phyloP scores from a whole-genome alignment of 2,329 filamentous ascomycete species.

The Aschersonia sp. region DNA sequence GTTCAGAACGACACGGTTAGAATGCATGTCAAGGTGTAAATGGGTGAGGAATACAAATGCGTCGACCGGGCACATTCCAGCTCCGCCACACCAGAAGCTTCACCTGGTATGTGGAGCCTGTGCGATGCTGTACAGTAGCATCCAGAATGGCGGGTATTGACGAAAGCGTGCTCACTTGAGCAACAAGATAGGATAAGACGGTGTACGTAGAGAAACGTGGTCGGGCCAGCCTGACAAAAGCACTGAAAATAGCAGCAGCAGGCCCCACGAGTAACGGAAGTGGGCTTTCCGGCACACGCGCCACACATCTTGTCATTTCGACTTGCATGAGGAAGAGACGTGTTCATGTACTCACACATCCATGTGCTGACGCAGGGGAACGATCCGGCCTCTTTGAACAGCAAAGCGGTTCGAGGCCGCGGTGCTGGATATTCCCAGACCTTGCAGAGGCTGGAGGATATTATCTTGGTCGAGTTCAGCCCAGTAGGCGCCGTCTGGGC shows the following conservation, averaged over 20 bases:
- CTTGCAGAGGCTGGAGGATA: conserved; percentile 14
- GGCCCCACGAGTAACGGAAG: neutral
- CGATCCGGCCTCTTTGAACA: conserved; percentile 17
- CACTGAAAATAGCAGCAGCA: too few relatives aligned
- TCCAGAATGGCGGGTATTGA: neutral
- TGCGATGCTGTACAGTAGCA: neutral
- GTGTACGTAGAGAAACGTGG: neutral
- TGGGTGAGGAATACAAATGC: neutral
- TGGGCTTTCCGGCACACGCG: neutral
- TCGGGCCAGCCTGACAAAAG: too few relatives aligned
- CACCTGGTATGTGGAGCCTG: neutral
- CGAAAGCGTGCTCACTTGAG: neutral
- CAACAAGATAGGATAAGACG: neutral
- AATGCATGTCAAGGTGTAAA: neutral
- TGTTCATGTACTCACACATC: conserved; percentile 13
- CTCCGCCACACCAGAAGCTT: neutral
- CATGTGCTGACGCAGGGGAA: conserved; percentile 10
- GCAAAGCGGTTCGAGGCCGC: conserved; percentile 15
- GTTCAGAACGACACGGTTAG: neutral
- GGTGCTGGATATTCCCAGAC: conserved; percentile 11
- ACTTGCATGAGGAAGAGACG: neutral
- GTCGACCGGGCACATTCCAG: neutral
- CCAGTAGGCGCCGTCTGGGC: conserved; percentile 1
- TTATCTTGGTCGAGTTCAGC: conserved; percentile 3
- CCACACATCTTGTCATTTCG: neutral